Evolutionary conservation across 2,329 filamentous ascomycete genomes (phyloP).

Genomic region (Fusarium luffae): DNA sequence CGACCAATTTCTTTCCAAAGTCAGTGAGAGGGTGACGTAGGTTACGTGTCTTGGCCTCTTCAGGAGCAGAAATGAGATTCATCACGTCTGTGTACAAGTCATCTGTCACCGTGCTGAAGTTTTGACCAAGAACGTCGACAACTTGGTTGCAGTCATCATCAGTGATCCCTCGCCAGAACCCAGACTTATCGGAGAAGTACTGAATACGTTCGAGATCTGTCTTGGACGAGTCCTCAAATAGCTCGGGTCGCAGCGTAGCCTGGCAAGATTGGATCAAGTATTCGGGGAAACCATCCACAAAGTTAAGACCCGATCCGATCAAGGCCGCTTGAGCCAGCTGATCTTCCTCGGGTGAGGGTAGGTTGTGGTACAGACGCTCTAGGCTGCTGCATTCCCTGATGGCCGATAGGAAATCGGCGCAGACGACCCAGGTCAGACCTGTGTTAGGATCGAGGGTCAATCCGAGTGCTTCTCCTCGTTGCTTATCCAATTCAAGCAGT

Average conservation of each 20-base stretch:
- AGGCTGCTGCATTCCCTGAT: conserved; percentile 82
- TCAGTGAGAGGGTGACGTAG: conserved; percentile 70
- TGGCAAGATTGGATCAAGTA: conserved; percentile 75
- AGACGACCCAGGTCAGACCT: conserved; percentile 84
- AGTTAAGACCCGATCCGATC: conserved; percentile 74
- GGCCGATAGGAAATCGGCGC: conserved; percentile 82
- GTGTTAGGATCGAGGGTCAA: conserved; percentile 77
- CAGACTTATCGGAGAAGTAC: conserved; percentile 80
- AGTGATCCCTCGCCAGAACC: conserved; percentile 81
- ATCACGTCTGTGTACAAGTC: conserved; percentile 65
- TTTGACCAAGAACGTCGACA: conserved; percentile 74
- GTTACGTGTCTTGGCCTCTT: conserved; percentile 59
- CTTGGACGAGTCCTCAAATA: conserved; percentile 77
- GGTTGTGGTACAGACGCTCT: conserved; percentile 80
- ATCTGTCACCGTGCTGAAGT: conserved; percentile 68
- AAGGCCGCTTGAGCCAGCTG: conserved; percentile 69
- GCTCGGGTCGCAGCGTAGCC: conserved; percentile 74
- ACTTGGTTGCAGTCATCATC: conserved; percentile 83
- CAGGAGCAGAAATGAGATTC: conserved; percentile 57
- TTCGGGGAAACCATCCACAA: conserved; percentile 76
- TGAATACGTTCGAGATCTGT: conserved; percentile 80
- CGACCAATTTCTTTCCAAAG: conserved; percentile 79
- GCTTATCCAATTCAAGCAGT: conserved; percentile 85
- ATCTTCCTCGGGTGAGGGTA: conserved; percentile 61
- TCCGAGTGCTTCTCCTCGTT: conserved; percentile 83